A percentile compares a stretch with the other conserved stretches of the same genome.
Evolutionary conservation across 2,329 filamentous ascomycete species (phyloP).

Genomic region (Sarocladium oryzae): DNA sequence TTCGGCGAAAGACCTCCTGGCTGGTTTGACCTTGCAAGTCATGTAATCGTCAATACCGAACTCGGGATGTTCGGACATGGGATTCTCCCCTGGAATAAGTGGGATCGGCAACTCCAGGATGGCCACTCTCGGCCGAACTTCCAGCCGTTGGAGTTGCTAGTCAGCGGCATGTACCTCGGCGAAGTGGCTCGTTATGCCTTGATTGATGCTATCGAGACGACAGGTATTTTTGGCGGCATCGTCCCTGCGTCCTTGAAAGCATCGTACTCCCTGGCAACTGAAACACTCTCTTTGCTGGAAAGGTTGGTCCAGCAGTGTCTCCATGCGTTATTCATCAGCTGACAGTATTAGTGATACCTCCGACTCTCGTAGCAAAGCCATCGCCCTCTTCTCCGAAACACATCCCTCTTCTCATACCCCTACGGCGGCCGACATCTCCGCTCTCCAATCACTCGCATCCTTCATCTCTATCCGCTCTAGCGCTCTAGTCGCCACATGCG

Average conservation of each 20-base stretch:
- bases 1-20: conserved; percentile 47
- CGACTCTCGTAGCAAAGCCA: conserved; percentile 34
- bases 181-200: conserved; percentile 55
- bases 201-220: conserved; percentile 50
- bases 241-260: conserved; percentile 45
- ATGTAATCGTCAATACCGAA: conserved; percentile 63
- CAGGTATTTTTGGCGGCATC: conserved; percentile 49
- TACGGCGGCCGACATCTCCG: conserved; percentile 40
- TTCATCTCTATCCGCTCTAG: conserved; percentile 52
- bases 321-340: not conserved
- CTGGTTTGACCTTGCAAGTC: conserved; percentile 53
- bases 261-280: conserved; percentile 54
- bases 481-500: conserved; percentile 50
- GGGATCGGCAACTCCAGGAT: conserved; percentile 49
- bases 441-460: conserved; percentile 46
- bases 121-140: conserved; percentile 51
- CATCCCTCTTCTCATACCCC: conserved; percentile 40
- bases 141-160: conserved; percentile 56
- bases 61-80: conserved; percentile 59
- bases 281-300: conserved; percentile 52
- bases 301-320: conserved; percentile 35
- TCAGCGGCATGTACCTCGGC: conserved; percentile 61
- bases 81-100: conserved; percentile 53
- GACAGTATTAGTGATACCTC: conserved; percentile 34
- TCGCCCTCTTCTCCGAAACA: conserved; percentile 40